Percentiles rank a stretch among this genome's conserved stretches.
These are phyloP conservation scores for Talaromyces borbonicus DNA, from an alignment of 495 filamentous ascomycete species.

Conservation along the genomic window DNA sequence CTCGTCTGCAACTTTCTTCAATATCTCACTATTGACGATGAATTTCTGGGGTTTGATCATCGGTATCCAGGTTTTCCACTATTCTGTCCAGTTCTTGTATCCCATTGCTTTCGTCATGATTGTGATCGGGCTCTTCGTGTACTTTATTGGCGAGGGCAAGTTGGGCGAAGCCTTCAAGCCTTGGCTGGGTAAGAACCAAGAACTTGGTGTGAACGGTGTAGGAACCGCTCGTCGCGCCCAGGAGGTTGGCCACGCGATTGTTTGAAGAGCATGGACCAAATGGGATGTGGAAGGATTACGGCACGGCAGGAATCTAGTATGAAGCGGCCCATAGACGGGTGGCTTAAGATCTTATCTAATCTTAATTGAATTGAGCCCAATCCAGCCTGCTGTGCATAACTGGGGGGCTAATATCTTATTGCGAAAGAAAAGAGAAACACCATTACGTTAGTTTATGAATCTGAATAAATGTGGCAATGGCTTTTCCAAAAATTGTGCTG, in stretches of 20 bases:
- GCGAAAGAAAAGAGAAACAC: no score
- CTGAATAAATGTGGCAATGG: no score
- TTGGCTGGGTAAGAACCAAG: constrained; percentile 83
- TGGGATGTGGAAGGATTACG: no score
- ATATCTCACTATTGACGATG: constrained; percentile 87
- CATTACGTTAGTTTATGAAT: background rate
- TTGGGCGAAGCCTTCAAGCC: constrained; percentile 88
- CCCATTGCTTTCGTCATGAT: constrained; percentile 92
- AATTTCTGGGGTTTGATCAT: constrained; percentile 98
- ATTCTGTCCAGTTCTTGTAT: constrained; percentile 79
- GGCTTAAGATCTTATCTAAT: background rate
- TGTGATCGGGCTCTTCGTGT: constrained; percentile 69
- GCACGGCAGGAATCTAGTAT: no score
- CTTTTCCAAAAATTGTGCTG: no score
- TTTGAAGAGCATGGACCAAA: no score
- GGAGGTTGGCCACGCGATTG: constrained; percentile 4
- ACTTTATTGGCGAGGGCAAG: constrained; percentile 63
- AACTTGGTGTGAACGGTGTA: constrained; percentile 66
- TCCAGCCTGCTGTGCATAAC: background rate
- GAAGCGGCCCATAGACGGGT: no score
- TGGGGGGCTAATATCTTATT: background rate
- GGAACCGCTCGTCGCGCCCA: constrained; percentile 63
- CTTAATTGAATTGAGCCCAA: background rate
- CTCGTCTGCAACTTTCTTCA: constrained; percentile 88
- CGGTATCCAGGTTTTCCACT: constrained; percentile 75